Conservation (phyloP, 179 eudicot genomes). For the Beta corolliflora region DNA sequence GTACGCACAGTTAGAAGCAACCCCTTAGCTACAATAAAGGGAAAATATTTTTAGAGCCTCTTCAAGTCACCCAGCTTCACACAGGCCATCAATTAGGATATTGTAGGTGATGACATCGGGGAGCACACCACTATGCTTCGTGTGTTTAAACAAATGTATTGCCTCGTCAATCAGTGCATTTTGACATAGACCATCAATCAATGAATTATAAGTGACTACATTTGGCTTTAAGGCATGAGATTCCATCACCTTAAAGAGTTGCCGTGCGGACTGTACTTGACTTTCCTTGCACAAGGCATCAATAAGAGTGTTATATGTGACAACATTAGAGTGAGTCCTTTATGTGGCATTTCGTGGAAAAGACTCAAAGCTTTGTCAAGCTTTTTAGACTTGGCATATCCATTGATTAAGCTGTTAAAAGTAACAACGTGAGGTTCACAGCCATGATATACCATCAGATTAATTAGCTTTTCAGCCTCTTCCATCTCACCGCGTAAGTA, state of each 20-base stretch:
- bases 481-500: too few relatives aligned
- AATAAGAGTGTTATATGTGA: too few relatives aligned
- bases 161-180: background rate
- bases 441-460: too few relatives aligned
- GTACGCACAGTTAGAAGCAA: background rate
- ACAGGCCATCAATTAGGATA: slow-evolving; percentile 1
- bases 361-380: too few relatives aligned
- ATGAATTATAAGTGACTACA: background rate
- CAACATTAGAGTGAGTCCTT: too few relatives aligned
- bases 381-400: too few relatives aligned
- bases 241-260: background rate
- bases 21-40: background rate
- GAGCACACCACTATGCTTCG: background rate
- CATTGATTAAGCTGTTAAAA: too few relatives aligned
- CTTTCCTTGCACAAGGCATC: slow-evolving; percentile 8
- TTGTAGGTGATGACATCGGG: background rate
- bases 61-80: background rate
- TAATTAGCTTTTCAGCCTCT: too few relatives aligned
- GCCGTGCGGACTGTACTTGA: background rate
- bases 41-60: background rate
- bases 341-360: too few relatives aligned
- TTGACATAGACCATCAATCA: background rate
- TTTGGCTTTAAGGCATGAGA: background rate
- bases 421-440: too few relatives aligned
- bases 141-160: background rate